Percentiles rank a stretch among this genome's conserved stretches.
Evolutionary conservation across 371 early-diverging fungal species (phyloP).

Genomic region (Fennellomyces sp.): DNA sequence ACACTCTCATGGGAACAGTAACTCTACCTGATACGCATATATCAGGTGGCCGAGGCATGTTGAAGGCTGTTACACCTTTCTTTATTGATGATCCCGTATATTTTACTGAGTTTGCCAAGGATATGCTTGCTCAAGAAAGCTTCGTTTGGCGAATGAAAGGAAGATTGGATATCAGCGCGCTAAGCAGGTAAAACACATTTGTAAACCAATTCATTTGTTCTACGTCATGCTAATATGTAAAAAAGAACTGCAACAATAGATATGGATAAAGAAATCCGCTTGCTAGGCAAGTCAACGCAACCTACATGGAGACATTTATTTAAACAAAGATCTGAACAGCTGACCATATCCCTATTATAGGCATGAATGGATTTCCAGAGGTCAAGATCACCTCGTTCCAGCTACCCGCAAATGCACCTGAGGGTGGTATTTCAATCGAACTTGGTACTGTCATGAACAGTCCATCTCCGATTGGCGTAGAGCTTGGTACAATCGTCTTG

Average conservation of each 20-base stretch:
- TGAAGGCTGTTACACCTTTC: slow-evolving; percentile 49
- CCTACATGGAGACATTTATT: too few species aligned
- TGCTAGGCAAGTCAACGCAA: slow-evolving; percentile 27
- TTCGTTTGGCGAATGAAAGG: slow-evolving; percentile 65
- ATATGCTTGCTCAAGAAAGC: slow-evolving; percentile 51
- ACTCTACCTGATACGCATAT: slow-evolving; percentile 48
- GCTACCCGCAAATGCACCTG: slow-evolving; percentile 53
- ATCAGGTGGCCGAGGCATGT: slow-evolving; percentile 47
- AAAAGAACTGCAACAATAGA: slow-evolving; percentile 44
- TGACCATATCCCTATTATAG: slow-evolving; percentile 13
- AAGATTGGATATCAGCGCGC: slow-evolving; percentile 58
- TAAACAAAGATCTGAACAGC: too few species aligned
- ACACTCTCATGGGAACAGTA: slow-evolving; percentile 54
- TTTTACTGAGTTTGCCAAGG: slow-evolving; percentile 57
- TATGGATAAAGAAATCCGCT: slow-evolving; percentile 32
- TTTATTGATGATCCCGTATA: slow-evolving; percentile 42
- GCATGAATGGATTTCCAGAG: slow-evolving; percentile 54
- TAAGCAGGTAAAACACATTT: slow-evolving; percentile 48
- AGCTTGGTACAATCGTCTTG: slow-evolving; percentile 54
- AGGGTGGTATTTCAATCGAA: slow-evolving; percentile 56
- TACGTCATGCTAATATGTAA: slow-evolving; percentile 22
- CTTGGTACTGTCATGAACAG: slow-evolving; percentile 53
- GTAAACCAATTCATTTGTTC: slow-evolving; percentile 37
- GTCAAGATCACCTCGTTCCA: slow-evolving; percentile 55
- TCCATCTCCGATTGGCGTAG: slow-evolving; percentile 59